Conservation (phyloP, 1,284 basidiomycete genomes). For the Singerocomus inundabilis region DNA sequence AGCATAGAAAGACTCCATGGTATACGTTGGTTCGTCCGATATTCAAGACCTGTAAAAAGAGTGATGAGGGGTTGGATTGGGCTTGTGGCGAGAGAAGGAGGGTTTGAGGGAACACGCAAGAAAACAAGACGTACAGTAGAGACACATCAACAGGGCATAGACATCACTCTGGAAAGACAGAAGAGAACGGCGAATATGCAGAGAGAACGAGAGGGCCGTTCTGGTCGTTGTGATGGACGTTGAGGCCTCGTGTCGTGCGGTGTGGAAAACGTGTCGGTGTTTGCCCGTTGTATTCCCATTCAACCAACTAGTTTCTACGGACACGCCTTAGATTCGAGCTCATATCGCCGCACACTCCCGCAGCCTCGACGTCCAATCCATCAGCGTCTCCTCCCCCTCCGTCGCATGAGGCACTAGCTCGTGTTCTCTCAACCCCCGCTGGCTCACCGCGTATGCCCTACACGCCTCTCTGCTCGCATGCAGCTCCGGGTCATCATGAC, state of each 20-base stretch:
- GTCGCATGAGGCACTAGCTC: slow-evolving; percentile 61
- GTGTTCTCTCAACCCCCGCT: slow-evolving; percentile 52
- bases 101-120: neutral
- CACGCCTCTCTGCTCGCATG: slow-evolving; percentile 61
- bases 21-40: slow-evolving; percentile 32
- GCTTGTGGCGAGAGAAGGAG: neutral
- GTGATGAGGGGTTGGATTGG: neutral
- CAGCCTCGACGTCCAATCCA: slow-evolving; percentile 24
- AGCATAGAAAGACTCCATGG: slow-evolving; percentile 32
- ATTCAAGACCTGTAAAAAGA: slow-evolving; percentile 33
- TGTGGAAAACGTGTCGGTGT: slow-evolving; percentile 38
- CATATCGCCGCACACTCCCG: neutral
- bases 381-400: slow-evolving; percentile 53
- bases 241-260: slow-evolving; percentile 31
- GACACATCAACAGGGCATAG: slow-evolving; percentile 25
- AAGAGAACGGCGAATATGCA: slow-evolving; percentile 16
- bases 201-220: slow-evolving; percentile 7
- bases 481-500: slow-evolving; percentile 58
- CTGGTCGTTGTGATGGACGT: slow-evolving; percentile 12
- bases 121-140: slow-evolving; percentile 15
- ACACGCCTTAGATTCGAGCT: slow-evolving; percentile 5
- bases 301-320: slow-evolving; percentile 1
- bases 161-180: slow-evolving; percentile 20
- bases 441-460: slow-evolving; percentile 56
- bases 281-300: slow-evolving; percentile 30